A percentile compares a stretch with the other conserved stretches of the same genome.
These are phyloP conservation scores for Ananas comosus DNA, from an alignment of 176 grass and related monocot species.

Conservation along the genomic window DNA sequence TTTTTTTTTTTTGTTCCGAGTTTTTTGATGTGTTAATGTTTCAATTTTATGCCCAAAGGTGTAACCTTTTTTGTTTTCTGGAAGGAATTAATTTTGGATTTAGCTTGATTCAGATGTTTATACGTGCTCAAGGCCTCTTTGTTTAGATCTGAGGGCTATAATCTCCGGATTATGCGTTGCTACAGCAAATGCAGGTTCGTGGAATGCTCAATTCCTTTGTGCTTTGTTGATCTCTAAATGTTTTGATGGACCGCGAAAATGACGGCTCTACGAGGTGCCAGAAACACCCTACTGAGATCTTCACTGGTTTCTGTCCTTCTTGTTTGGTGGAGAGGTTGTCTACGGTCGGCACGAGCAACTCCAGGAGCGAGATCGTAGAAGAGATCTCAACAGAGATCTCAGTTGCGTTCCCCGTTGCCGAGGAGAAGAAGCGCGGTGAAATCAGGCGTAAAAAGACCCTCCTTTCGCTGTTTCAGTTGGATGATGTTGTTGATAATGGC, in stretches of 20 bases:
- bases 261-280: constrained; percentile 34
- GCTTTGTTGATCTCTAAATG: neutral
- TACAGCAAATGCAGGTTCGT: neutral
- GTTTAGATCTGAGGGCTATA: neutral
- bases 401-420: neutral
- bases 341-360: constrained; percentile 35
- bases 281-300: constrained; percentile 56
- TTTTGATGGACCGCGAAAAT: constrained; percentile 21
- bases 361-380: constrained; percentile 66
- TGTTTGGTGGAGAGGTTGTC: constrained; percentile 88
- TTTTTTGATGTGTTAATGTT: too few species aligned
- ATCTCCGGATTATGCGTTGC: neutral
- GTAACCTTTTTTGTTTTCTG: neutral
- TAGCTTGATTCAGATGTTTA: neutral
- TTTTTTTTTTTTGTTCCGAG: neutral
- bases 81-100: neutral
- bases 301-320: constrained; percentile 76
- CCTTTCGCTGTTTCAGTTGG: constrained; percentile 78
- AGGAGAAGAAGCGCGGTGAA: constrained; percentile 13
- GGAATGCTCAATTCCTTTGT: neutral
- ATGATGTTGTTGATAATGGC: constrained; percentile 34
- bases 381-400: constrained; percentile 4
- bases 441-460: constrained; percentile 64
- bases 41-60: too few species aligned
- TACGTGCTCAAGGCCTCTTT: neutral